A percentile compares a stretch with the other conserved stretches of the same genome.
phyloP scores from a whole-genome alignment of 2,329 filamentous ascomycete species.

The Colletotrichum orchidophilum region DNA sequence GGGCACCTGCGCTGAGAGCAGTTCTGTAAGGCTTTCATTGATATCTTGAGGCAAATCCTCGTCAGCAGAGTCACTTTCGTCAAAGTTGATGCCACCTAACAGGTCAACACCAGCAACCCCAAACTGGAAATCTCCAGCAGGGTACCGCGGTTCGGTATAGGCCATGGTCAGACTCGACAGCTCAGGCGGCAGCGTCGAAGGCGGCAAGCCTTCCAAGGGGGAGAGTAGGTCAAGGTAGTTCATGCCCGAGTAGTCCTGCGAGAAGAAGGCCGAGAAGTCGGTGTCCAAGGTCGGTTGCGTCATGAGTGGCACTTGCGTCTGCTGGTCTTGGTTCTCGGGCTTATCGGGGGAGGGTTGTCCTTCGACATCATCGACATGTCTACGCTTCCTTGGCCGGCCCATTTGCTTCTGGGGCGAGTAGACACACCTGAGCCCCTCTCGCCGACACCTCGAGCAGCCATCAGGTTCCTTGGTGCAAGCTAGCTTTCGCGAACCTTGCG shows the following conservation, averaged over 20 bases:
- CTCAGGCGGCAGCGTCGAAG: constrained; percentile 16
- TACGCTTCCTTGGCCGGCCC: constrained; percentile 71
- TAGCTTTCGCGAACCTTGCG: constrained; percentile 67
- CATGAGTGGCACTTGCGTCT: constrained; percentile 17
- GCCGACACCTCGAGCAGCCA: constrained; percentile 67
- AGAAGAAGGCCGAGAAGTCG: constrained; percentile 46
- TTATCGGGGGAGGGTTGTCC: constrained; percentile 16
- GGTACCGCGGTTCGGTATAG: constrained; percentile 29
- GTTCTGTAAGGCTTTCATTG: constrained; percentile 28
- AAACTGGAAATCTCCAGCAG: constrained; percentile 33
- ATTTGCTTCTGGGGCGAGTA: constrained; percentile 74
- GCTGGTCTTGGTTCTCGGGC: neutral
- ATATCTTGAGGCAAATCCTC: constrained; percentile 42
- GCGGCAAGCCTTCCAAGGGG: constrained; percentile 15
- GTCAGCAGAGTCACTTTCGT: constrained; percentile 41
- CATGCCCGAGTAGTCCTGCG: constrained; percentile 40
- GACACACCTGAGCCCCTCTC: constrained; percentile 65
- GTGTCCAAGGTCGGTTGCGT: constrained; percentile 39
- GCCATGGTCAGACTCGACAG: constrained; percentile 15
- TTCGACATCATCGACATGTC: constrained; percentile 44
- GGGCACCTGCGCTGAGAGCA: constrained; percentile 21
- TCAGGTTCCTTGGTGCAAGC: constrained; percentile 71
- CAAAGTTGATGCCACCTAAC: constrained; percentile 45
- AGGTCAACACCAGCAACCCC: constrained; percentile 40
- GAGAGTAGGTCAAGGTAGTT: constrained; percentile 49